Evolutionary conservation across 371 early-diverging fungal genomes (phyloP).

Genomic region (Rhizopus delemar): DNA sequence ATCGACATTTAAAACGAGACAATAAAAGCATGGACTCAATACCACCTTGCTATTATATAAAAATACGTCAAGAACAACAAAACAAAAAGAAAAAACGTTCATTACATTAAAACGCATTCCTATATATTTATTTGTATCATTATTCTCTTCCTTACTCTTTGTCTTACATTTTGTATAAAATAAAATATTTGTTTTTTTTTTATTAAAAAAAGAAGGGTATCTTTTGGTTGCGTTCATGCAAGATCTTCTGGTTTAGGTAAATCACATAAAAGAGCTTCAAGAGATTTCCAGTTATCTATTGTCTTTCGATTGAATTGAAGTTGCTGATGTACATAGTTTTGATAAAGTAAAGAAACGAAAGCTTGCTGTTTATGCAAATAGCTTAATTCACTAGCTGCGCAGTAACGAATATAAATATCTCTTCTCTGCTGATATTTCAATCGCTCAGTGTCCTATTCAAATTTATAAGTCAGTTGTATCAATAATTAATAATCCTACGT

Average conservation of each 20-base stretch:
- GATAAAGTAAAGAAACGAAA: slow-evolving; percentile 59
- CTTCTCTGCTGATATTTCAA: slow-evolving; percentile 35
- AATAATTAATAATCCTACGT: slow-evolving; percentile 9
- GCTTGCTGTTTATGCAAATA: slow-evolving; percentile 40
- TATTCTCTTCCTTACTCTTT: not conserved
- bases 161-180: not conserved
- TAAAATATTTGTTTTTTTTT: too few species aligned
- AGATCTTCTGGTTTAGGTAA: slow-evolving; percentile 40
- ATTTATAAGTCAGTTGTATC: too few species aligned
- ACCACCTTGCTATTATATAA: slow-evolving; percentile 16
- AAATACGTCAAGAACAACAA: slow-evolving; percentile 15
- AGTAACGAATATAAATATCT: slow-evolving; percentile 31
- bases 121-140: not conserved
- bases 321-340: slow-evolving; percentile 61
- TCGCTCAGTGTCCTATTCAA: slow-evolving; percentile 28
- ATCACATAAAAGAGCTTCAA: slow-evolving; percentile 41
- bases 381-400: slow-evolving; percentile 26
- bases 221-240: not conserved
- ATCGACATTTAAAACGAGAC: slow-evolving; percentile 54
- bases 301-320: slow-evolving; percentile 51
- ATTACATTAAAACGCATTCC: not conserved
- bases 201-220: not conserved
- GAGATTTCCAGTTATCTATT: slow-evolving; percentile 57
- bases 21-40: slow-evolving; percentile 7
- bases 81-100: not conserved